Percentiles rank a stretch among this genome's conserved stretches.
These are phyloP conservation scores for Paraphaeosphaeria minitans DNA, from an alignment of 2,329 filamentous ascomycete genomes.

Conservation along the genomic window DNA sequence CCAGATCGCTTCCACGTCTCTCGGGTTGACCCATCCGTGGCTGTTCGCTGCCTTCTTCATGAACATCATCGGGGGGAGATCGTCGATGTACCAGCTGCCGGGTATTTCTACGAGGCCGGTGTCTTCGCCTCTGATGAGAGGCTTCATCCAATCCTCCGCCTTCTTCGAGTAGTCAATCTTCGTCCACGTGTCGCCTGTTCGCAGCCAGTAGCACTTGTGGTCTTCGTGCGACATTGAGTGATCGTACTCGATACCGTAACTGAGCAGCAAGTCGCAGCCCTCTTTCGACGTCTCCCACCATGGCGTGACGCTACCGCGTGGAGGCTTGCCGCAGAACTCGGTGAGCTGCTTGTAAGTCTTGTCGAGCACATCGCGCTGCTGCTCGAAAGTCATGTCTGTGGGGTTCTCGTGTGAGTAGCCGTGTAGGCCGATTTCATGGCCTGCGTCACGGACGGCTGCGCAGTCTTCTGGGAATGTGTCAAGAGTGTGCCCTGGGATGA, in stretches of 20 bases:
- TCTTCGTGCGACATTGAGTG: constrained; percentile 71
- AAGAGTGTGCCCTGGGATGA: constrained; percentile 61
- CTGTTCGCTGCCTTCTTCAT: constrained; percentile 69
- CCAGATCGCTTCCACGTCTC: constrained; percentile 70
- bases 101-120: constrained; percentile 72
- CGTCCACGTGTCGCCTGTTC: constrained; percentile 69
- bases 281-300: constrained; percentile 77
- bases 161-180: constrained; percentile 70
- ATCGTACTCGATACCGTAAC: constrained; percentile 73
- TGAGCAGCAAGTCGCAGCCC: constrained; percentile 67
- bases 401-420: constrained; percentile 78
- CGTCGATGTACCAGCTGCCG: constrained; percentile 67
- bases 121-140: constrained; percentile 61
- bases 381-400: constrained; percentile 71
- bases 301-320: constrained; percentile 73
- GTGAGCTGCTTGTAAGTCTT: constrained; percentile 75
- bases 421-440: constrained; percentile 71
- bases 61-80: constrained; percentile 70
- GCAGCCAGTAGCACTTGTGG: constrained; percentile 66
- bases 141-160: constrained; percentile 70
- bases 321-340: constrained; percentile 72
- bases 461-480: constrained; percentile 72
- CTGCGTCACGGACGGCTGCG: constrained; percentile 63
- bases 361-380: constrained; percentile 75
- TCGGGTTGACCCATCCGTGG: constrained; percentile 64